phyloP scores from a whole-genome alignment of 805 yeast species.

The Myxozyma monticola region DNA sequence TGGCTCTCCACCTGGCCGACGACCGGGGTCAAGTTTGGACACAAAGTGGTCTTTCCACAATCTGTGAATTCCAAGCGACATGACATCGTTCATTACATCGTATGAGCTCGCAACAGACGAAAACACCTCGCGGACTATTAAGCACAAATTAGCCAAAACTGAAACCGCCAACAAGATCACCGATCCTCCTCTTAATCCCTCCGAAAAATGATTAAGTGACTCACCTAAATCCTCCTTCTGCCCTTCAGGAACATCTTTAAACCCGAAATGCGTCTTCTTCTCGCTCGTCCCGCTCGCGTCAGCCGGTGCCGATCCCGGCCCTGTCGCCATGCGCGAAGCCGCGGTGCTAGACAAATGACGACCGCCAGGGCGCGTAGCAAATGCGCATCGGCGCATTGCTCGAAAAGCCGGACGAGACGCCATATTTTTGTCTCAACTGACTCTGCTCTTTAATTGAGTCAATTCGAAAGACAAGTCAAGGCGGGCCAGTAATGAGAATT shows the following conservation, averaged over 20 bases:
- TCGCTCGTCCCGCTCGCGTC: too few species aligned
- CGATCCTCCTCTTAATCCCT: not conserved
- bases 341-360: too few species aligned
- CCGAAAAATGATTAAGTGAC: not conserved
- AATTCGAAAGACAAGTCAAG: too few species aligned
- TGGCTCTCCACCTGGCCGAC: constrained; percentile 83
- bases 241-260: constrained; percentile 71
- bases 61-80: constrained; percentile 94
- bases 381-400: too few species aligned
- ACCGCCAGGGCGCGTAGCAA: too few species aligned
- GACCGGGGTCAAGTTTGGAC: constrained; percentile 85
- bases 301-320: too few species aligned
- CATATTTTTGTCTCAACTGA: too few species aligned
- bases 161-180: not conserved
- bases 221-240: constrained; percentile 74
- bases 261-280: constrained; percentile 79
- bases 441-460: too few species aligned
- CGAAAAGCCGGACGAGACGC: too few species aligned
- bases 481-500: too few species aligned
- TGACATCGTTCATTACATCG: constrained; percentile 96
- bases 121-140: constrained; percentile 70
- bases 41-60: constrained; percentile 94
- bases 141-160: not conserved
- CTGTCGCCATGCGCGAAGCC: too few species aligned
- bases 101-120: constrained; percentile 92